Base-by-base conservation (phyloP, 345 rosid genomes). In the Dovyalis caffra region DNA sequence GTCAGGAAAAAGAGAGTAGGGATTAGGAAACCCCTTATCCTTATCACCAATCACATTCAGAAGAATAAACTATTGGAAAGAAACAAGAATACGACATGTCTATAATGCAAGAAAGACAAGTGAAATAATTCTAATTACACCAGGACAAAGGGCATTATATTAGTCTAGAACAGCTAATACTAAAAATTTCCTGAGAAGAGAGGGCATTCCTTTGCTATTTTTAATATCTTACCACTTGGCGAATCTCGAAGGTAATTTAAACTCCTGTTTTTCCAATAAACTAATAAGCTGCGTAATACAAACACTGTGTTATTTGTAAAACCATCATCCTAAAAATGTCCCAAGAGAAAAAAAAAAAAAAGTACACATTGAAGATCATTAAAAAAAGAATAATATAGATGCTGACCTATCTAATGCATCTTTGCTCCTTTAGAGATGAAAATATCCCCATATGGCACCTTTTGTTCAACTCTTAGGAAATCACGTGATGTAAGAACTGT, bases 401-500 rank as follows among this genome's bases (percentile, higher is more conserved):
- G 37, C 61, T 28, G 76, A 65, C 81, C 77, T 63, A 11, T 7
- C n/a, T 35, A 34, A 80, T 72, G 89, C 88, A 88, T 88, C 66
- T 84, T 91, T 47, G 86, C 66, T 81, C 97, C 97, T 81, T 82
- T 84, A 28, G 91, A 88, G 74, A 94, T 82, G 78, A 87, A 83
- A 83, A 92, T 86, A 64, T 92, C 97, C 8, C 93, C 93, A 56
- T 85, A 92, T 68, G 99, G 89, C 47, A 67, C 63, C 60, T 74
- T 69, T 53, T 92, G 97, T 49, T 85, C 79, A 64, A 95, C 97
- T 76, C 67, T 81, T 53, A 95, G 81, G 70, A 60, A 53, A 73
- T 87, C 91, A 2, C 77, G 90, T 72, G 95, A 74, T 0, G 91
- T 91, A 63, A 92, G 87, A 76, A 92, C 97, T 95, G 92, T 79